Evolutionary conservation across 2,329 filamentous ascomycete species (phyloP).

Genomic region (Pestalotiopsis sp.): DNA sequence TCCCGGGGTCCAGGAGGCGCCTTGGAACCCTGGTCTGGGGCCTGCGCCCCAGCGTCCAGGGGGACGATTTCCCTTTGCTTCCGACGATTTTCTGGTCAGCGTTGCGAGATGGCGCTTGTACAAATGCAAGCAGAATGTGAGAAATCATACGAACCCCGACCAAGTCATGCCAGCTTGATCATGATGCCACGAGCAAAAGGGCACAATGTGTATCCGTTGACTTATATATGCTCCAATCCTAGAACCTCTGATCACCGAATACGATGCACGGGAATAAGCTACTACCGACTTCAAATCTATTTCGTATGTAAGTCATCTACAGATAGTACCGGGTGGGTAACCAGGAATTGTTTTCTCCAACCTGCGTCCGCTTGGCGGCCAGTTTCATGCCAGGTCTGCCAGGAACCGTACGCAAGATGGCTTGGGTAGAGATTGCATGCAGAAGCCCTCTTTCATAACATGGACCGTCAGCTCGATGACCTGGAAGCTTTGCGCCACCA

Average conservation of each 20-base stretch:
- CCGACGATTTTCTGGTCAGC: conserved; percentile 7
- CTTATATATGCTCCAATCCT: background rate
- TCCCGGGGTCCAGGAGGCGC: conserved; percentile 7
- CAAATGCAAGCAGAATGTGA: background rate
- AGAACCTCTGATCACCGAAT: background rate
- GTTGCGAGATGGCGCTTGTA: conserved; percentile 2
- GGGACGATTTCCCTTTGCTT: background rate
- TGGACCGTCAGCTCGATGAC: background rate
- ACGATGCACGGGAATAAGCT: background rate
- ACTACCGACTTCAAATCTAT: background rate
- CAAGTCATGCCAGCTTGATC: background rate
- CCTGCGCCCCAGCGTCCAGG: background rate
- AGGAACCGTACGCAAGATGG: background rate
- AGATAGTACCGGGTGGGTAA: background rate
- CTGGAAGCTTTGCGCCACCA: background rate
- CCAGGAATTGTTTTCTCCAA: background rate
- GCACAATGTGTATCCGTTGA: background rate
- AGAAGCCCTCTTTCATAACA: background rate
- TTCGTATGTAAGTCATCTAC: background rate
- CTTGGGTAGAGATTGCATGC: background rate
- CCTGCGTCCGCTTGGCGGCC: background rate
- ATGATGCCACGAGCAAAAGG: background rate
- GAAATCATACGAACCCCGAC: background rate
- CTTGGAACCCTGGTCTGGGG: background rate
- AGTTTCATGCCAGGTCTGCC: background rate